phyloP scores from a whole-genome alignment of 2,329 filamentous ascomycete species.

The Colletotrichum paranaense region DNA sequence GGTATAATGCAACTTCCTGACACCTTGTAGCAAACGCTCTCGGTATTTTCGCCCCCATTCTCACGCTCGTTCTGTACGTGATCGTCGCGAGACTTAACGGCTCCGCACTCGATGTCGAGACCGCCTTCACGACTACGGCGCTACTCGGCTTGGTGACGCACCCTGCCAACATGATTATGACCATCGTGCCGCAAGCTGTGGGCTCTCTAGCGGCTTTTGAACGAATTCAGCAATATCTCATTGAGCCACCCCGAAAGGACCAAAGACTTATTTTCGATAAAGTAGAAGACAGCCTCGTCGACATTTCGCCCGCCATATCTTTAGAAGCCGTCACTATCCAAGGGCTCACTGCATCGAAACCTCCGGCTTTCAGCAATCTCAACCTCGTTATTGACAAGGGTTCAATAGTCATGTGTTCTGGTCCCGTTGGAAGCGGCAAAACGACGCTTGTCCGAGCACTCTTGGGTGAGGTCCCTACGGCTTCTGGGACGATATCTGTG shows the following conservation, averaged over 20 bases:
- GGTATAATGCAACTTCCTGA: not conserved
- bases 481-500: not conserved
- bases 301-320: not conserved
- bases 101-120: conserved; percentile 1
- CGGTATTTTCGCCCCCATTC: conserved; percentile 33
- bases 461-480: conserved; percentile 32
- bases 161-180: conserved; percentile 33
- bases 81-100: not conserved
- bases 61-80: conserved; percentile 9
- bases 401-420: conserved; percentile 11
- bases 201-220: conserved; percentile 35
- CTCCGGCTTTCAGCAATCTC: not conserved
- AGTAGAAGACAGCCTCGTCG: not conserved
- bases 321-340: not conserved
- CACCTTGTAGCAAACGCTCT: conserved; percentile 32
- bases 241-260: conserved; percentile 9
- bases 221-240: conserved; percentile 37
- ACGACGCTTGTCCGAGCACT: conserved; percentile 38
- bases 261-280: not conserved
- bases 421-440: conserved; percentile 35
- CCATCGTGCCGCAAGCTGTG: conserved; percentile 27
- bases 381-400: not conserved
- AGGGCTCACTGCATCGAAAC: not conserved
- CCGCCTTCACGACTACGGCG: conserved; percentile 39
- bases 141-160: conserved; percentile 38